Percentiles rank a stretch among this genome's conserved stretches.
Conservation (phyloP, 2,329 filamentous ascomycete species). For the Colletotrichum aenigma region DNA sequence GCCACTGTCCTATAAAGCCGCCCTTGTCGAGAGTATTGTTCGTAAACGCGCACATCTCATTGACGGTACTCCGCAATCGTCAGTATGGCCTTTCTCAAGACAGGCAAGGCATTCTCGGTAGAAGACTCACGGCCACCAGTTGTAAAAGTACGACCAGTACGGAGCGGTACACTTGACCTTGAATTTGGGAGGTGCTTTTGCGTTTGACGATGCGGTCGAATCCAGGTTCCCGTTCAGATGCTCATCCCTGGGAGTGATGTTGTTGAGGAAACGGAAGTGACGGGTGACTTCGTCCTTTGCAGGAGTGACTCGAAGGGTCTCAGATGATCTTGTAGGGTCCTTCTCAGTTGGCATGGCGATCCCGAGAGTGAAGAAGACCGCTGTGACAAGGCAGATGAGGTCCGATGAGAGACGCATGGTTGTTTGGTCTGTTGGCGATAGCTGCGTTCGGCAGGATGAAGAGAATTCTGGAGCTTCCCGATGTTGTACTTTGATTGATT, state of each 20-base stretch:
- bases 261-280: background rate
- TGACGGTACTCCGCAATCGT: background rate
- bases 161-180: background rate
- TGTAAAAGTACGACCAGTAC: constrained; percentile 1
- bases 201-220: background rate
- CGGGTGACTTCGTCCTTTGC: background rate
- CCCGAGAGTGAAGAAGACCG: background rate
- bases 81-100: background rate
- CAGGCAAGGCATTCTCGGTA: background rate
- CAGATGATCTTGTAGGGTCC: background rate
- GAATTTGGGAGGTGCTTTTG: background rate
- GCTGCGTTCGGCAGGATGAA: background rate
- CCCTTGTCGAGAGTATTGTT: background rate
- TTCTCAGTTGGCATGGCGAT: background rate
- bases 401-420: background rate
- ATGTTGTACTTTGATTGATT: background rate
- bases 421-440: background rate
- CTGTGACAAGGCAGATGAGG: background rate
- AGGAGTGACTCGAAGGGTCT: background rate
- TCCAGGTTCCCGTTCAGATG: background rate
- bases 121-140: background rate
- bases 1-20: background rate
- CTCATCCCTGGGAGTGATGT: background rate
- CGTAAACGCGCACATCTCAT: background rate
- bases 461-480: background rate